phyloP scores from a whole-genome alignment of 1,284 basidiomycete genomes.

The Cystobasidium slooffiae region DNA sequence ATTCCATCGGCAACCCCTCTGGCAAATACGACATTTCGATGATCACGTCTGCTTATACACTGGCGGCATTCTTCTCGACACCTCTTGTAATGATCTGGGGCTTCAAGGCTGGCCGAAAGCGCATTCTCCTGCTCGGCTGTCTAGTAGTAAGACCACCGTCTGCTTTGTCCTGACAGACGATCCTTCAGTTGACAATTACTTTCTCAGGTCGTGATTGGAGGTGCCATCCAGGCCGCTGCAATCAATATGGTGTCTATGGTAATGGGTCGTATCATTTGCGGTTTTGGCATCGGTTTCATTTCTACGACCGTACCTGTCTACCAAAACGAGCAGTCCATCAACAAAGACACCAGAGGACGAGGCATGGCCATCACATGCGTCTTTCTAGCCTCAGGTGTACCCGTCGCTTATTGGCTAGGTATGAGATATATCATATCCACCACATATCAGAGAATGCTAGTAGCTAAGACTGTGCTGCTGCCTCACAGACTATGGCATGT shows the following conservation, averaged over 20 bases:
- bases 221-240: slow-evolving; percentile 27
- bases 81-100: slow-evolving; percentile 36
- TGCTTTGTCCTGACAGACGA: too few species aligned
- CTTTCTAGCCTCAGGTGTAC: slow-evolving; percentile 23
- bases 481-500: slow-evolving; percentile 29
- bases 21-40: slow-evolving; percentile 34
- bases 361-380: slow-evolving; percentile 35
- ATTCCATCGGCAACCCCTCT: slow-evolving; percentile 16
- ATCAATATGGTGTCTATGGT: slow-evolving; percentile 28
- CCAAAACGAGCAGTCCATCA: slow-evolving; percentile 33
- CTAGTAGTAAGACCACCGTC: neutral
- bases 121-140: slow-evolving; percentile 10
- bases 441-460: too few species aligned
- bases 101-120: slow-evolving; percentile 20
- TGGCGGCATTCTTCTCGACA: slow-evolving; percentile 34
- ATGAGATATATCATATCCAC: neutral
- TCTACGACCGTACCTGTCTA: slow-evolving; percentile 37
- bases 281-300: slow-evolving; percentile 42
- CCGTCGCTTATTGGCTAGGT: slow-evolving; percentile 25
- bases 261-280: slow-evolving; percentile 33
- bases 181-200: neutral
- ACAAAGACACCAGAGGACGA: slow-evolving; percentile 28
- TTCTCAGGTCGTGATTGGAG: slow-evolving; percentile 29
- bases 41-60: slow-evolving; percentile 26
- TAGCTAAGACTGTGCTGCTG: neutral